Percentiles rank a stretch among this genome's conserved stretches.
These are phyloP conservation scores for Hypoxylon lenormandii DNA, from an alignment of 495 filamentous ascomycete genomes.

Conservation along the genomic window DNA sequence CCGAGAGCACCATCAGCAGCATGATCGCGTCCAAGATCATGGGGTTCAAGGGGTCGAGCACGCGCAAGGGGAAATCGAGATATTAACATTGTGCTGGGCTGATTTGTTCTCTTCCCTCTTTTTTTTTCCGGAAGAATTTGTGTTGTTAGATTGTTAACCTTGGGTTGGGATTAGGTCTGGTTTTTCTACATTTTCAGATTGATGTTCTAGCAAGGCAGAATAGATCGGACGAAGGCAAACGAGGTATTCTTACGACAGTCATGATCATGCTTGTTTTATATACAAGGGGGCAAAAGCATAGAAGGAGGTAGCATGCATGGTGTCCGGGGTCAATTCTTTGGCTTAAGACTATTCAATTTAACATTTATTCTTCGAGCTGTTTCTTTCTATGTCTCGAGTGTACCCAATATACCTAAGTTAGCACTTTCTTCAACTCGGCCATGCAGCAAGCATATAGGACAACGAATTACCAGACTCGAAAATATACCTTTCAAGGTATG, in stretches of 20 bases:
- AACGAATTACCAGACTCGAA: no score
- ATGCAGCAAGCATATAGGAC: no score
- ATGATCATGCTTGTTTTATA: constrained; percentile 15
- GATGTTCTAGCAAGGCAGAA: not conserved
- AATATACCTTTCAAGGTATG: no score
- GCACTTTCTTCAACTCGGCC: no score
- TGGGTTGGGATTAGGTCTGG: not conserved
- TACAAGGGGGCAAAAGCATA: constrained; percentile 7
- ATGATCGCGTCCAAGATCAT: constrained; percentile 48
- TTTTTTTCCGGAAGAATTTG: no score
- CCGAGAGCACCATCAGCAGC: constrained; percentile 48
- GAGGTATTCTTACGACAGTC: constrained; percentile 18
- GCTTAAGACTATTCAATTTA: constrained; percentile 10
- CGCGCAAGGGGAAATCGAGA: constrained; percentile 14
- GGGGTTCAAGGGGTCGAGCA: constrained; percentile 28
- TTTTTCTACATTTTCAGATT: not conserved
- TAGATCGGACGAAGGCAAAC: constrained; percentile 3
- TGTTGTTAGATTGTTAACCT: not conserved
- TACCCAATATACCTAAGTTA: no score
- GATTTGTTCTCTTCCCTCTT: not conserved
- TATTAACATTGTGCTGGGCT: not conserved
- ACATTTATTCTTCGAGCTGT: not conserved
- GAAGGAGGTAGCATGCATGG: constrained; percentile 29
- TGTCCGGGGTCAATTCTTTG: constrained; percentile 17
- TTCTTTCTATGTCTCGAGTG: not conserved